These are phyloP conservation scores for Pythium chondricola DNA, from an alignment of 352 stramenopile species.

Conservation along the genomic window DNA sequence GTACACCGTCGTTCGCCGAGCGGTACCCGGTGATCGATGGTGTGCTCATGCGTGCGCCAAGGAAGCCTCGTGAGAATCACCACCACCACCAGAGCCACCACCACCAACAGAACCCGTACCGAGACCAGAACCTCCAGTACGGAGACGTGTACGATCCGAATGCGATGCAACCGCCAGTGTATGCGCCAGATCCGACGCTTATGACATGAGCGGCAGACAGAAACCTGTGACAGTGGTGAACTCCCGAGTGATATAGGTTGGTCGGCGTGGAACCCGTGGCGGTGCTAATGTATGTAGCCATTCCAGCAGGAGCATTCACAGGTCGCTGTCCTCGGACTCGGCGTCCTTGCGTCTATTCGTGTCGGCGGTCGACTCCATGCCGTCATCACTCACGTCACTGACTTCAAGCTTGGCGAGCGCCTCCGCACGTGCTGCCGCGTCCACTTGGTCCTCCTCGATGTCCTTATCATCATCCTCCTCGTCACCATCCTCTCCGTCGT, in stretches of 20 bases:
- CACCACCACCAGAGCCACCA: neutral
- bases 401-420: constrained; percentile 6
- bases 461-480: constrained; percentile 9
- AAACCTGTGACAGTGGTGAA: no score
- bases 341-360: constrained; percentile 18
- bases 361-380: constrained; percentile 19
- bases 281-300: no score
- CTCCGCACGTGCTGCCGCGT: constrained; percentile 2
- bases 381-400: constrained; percentile 20
- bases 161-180: constrained; percentile 5
- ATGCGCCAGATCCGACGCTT: constrained; percentile 9
- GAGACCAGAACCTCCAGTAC: no score
- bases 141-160: neutral
- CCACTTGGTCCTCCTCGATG: neutral
- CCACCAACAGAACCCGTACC: constrained; percentile 5
- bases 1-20: constrained; percentile 78
- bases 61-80: constrained; percentile 30
- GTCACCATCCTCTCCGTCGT: neutral
- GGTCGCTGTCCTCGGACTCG: constrained; percentile 58
- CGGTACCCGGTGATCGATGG: constrained; percentile 79
- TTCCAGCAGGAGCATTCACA: no score
- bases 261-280: no score
- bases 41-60: constrained; percentile 66
- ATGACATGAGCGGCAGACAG: constrained; percentile 17
- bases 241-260: no score